phyloP scores from a whole-genome alignment of 371 early-diverging fungal species.

The Quaeritorhiza haematococci region DNA sequence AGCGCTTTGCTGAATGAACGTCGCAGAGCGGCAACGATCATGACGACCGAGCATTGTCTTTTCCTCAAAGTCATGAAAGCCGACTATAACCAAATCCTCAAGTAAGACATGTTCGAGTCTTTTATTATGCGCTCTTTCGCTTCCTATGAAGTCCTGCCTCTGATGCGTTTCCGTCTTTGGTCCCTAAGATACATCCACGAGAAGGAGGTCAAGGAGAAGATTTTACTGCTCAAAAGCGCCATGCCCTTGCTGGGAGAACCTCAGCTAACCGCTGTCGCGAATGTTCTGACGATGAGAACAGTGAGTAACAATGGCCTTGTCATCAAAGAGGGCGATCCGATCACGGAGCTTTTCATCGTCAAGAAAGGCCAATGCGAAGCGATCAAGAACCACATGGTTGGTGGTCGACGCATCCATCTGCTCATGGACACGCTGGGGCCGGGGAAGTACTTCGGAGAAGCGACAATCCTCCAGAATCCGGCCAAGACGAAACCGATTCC shows the following conservation, averaged over 20 bases:
- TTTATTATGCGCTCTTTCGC: not conserved
- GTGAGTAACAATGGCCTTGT: constrained; percentile 2
- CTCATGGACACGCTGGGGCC: not conserved
- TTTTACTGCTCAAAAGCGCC: constrained; percentile 20
- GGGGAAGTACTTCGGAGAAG: constrained; percentile 21
- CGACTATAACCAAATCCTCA: constrained; percentile 28
- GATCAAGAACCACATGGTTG: constrained; percentile 5
- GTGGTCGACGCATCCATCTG: not conserved
- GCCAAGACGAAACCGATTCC: not conserved
- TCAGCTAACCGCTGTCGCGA: constrained; percentile 15
- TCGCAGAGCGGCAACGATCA: constrained; percentile 33
- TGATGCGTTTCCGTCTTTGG: not conserved
- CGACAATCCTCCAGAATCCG: not conserved
- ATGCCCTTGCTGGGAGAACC: constrained; percentile 21
- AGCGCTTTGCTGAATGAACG: constrained; percentile 34
- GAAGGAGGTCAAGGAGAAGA: constrained; percentile 28
- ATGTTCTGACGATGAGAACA: constrained; percentile 7
- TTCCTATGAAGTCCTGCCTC: not conserved
- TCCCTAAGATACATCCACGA: constrained; percentile 30
- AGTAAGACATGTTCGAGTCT: constrained; percentile 4
- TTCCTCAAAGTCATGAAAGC: constrained; percentile 29
- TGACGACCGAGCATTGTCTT: constrained; percentile 23
- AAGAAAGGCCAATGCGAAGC: constrained; percentile 16
- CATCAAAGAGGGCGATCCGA: constrained; percentile 3
- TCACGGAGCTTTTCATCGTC: constrained; percentile 17